Base-by-base conservation (phyloP, 208 protist genomes). In the Trypanosoma avium region DNA sequence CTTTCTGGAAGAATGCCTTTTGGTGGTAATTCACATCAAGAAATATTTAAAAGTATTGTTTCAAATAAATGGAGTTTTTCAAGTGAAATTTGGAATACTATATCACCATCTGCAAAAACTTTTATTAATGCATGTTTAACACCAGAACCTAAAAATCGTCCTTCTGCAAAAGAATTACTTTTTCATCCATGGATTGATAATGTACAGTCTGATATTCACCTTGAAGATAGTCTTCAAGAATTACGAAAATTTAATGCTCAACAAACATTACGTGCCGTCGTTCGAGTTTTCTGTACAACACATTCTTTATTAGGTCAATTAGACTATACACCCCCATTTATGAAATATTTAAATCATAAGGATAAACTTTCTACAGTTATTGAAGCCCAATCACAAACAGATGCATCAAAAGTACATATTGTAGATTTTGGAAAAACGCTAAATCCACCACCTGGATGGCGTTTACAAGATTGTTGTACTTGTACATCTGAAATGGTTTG, bases 1-100 rank as follows among this genome's bases (percentile, higher is more conserved):
- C 73, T 92, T 3, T 82, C 73, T 61, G 89, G 89, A 17, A 77
- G 79, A 61, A 83, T 88, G 74, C 89, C 89, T 4, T 93, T 94
- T 64, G 70, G 76, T 61, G 82, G 80, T 35, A 15, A 61, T 45
- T 82, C 57, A 49, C 80, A 82, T 72, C 79, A 81, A 62, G 71
- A 88, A 33, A 94, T 74, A 26, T 94, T 92, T 61, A 19, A 68
- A 32, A 49, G 67, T 45, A 84, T 94, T 60, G 77, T 94, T 24
- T 55, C 50, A 32, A 86, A 79, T 45, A 60, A 79, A 54, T 86
- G 81, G 75, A 67, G 67, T 24, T 91, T 93, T 63, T 57, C 46
- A 48, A 67, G 73, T 15, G 64, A 72, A 42, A 65, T 71, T 10
- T 95, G 88, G 86, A 57, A 71, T 30, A 59, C 52, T 10, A 77